Percentiles rank a stretch among this genome's conserved stretches.
These are phyloP conservation scores for Termitomyces sp. DNA, from an alignment of 768 basidiomycete genomes.

Conservation along the genomic window DNA sequence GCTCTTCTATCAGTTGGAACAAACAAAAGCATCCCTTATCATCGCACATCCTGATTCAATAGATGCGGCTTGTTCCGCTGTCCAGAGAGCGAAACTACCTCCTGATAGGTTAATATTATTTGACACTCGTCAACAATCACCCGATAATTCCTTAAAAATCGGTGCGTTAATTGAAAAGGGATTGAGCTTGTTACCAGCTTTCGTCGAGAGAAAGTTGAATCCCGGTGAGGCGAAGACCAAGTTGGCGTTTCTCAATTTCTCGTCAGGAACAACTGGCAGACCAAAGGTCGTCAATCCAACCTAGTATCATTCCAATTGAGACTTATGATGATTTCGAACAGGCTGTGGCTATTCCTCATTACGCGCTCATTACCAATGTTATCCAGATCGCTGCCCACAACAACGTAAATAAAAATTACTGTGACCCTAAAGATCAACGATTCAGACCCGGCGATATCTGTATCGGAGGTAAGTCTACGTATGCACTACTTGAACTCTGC, in stretches of 20 bases:
- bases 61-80: conserved; percentile 38
- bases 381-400: conserved; percentile 55
- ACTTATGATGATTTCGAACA: conserved; percentile 15
- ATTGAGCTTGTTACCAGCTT: conserved; percentile 28
- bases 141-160: conserved; percentile 29
- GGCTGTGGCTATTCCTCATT: conserved; percentile 63
- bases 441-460: conserved; percentile 60
- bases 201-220: conserved; percentile 45
- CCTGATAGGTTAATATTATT: conserved; percentile 42
- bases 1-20: conserved; percentile 50
- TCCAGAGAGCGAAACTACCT: conserved; percentile 31
- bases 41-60: conserved; percentile 45
- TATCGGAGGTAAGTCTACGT: conserved; percentile 43
- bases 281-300: conserved; percentile 48
- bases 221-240: conserved; percentile 66
- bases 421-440: conserved; percentile 41
- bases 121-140: conserved; percentile 7
- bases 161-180: conserved; percentile 48
- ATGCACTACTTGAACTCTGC: neutral
- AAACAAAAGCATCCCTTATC: conserved; percentile 43
- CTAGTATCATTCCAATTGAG: neutral
- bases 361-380: conserved; percentile 57
- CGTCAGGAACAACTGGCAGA: conserved; percentile 69
- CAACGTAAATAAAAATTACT: conserved; percentile 42
- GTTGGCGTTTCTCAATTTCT: conserved; percentile 68